A percentile compares a stretch with the other conserved stretches of the same genome.
phyloP scores from a whole-genome alignment of 2,329 filamentous ascomycete genomes.

The Gaeumannomyces tritici region DNA sequence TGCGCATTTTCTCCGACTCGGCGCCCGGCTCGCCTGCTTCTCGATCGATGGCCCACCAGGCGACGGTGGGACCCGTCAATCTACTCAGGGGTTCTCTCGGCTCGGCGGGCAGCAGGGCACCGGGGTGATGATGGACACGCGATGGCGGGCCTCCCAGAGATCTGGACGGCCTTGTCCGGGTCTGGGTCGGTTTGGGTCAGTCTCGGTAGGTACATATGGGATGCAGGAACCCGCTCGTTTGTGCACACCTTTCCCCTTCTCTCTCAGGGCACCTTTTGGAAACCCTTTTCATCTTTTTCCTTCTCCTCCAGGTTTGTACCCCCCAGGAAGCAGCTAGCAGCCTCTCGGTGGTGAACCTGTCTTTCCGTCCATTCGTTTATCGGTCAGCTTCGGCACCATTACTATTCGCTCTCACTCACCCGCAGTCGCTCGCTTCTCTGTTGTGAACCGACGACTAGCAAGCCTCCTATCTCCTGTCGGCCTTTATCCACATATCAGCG shows the following conservation, averaged over 20 bases:
- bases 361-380: background rate
- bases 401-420: background rate
- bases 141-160: background rate
- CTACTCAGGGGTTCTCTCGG: background rate
- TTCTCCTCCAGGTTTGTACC: background rate
- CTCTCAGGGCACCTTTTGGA: background rate
- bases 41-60: background rate
- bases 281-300: background rate
- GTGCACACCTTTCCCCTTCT: background rate
- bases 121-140: background rate
- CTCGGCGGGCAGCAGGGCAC: background rate
- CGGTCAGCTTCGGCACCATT: background rate
- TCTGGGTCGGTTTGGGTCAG: too few relatives aligned
- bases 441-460: background rate
- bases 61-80: too few relatives aligned
- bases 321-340: background rate
- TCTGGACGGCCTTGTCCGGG: background rate
- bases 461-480: background rate
- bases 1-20: background rate
- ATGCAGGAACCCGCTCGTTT: background rate
- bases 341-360: background rate
- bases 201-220: background rate
- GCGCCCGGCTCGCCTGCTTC: background rate
- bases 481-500: background rate
- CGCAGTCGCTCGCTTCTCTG: background rate